These are phyloP conservation scores for Irpex sp. DNA, from an alignment of 1,284 basidiomycete species.

Conservation along the genomic window DNA sequence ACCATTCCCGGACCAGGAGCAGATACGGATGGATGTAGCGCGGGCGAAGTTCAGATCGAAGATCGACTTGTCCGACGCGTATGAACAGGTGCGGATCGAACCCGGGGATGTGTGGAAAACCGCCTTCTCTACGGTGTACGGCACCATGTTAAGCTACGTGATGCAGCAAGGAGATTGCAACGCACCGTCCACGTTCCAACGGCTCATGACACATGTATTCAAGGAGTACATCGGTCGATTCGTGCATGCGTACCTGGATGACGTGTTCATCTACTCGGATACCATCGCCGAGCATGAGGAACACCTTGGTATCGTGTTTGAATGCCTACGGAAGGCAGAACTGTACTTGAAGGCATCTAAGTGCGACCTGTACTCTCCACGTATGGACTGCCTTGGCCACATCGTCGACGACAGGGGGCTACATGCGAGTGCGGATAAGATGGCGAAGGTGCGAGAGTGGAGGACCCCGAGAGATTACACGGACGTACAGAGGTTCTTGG, in stretches of 20 bases:
- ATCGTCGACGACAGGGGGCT: constrained; percentile 24
- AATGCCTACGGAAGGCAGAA: constrained; percentile 10
- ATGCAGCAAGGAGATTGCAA: constrained; percentile 32
- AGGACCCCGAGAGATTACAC: constrained; percentile 25
- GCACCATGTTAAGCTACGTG: constrained; percentile 21
- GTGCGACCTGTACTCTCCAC: too few relatives aligned
- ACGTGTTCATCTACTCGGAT: constrained; percentile 29
- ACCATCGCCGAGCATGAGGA: constrained; percentile 24
- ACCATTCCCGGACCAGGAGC: constrained; percentile 28
- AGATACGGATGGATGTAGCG: constrained; percentile 23
- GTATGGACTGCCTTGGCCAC: constrained; percentile 23
- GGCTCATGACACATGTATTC: constrained; percentile 29
- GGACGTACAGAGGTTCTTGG: constrained; percentile 37
- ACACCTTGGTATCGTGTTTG: constrained; percentile 23
- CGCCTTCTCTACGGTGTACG: constrained; percentile 20
- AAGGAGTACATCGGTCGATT: constrained; percentile 22
- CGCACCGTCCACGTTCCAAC: constrained; percentile 27
- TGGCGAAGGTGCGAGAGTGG: constrained; percentile 18
- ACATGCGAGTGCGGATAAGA: constrained; percentile 23
- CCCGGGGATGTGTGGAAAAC: constrained; percentile 18
- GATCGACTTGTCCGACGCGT: constrained; percentile 26
- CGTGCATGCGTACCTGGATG: constrained; percentile 29
- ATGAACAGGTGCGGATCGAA: constrained; percentile 21
- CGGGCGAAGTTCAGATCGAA: constrained; percentile 19
- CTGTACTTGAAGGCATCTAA: constrained; percentile 23